Percentiles rank a stretch among this genome's conserved stretches.
Evolutionary conservation across 371 early-diverging fungal genomes (phyloP).

Genomic region (Mortierella sp.): DNA sequence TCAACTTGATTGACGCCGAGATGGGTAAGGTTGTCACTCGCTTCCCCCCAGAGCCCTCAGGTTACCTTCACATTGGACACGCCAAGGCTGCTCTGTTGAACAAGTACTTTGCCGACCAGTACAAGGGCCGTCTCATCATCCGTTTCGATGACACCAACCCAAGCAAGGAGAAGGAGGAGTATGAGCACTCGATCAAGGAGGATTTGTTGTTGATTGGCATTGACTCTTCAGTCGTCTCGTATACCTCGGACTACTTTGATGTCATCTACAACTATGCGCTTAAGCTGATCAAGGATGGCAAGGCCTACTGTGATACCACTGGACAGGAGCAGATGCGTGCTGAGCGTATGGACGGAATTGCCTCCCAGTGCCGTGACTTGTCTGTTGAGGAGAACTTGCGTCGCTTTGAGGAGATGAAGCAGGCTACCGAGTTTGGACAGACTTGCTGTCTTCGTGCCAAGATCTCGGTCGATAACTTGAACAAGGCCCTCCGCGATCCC

Average conservation of each 20-base stretch:
- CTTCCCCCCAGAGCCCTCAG: conserved; percentile 99
- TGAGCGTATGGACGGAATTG: conserved; percentile 93
- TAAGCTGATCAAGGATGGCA: conserved; percentile 91
- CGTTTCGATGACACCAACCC: conserved; percentile 99
- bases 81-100: conserved; percentile 99
- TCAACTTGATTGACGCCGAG: conserved; percentile 87
- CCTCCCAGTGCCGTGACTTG: conserved; percentile 90
- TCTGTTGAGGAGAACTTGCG: conserved; percentile 93
- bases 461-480: conserved; percentile 94
- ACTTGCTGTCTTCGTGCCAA: conserved; percentile 98
- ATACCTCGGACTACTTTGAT: conserved; percentile 98
- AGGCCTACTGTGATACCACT: conserved; percentile 99
- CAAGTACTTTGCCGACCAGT: conserved; percentile 95
- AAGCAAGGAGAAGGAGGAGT: conserved; percentile 97
- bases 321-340: conserved; percentile 91
- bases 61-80: conserved; percentile 99
- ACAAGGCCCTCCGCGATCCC: conserved; percentile 99
- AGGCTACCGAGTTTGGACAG: conserved; percentile 88
- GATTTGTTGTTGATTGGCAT: conserved; percentile 94
- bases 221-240: conserved; percentile 83
- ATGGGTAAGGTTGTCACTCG: conserved; percentile 95
- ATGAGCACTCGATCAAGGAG: conserved; percentile 95
- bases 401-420: conserved; percentile 96
- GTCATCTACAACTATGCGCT: conserved; percentile 89
- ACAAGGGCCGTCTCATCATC: conserved; percentile 96